A percentile compares a stretch with the other conserved stretches of the same genome.
Evolutionary conservation across 768 basidiomycete genomes (phyloP).

Genomic region (Kwoniella dejecticola): DNA sequence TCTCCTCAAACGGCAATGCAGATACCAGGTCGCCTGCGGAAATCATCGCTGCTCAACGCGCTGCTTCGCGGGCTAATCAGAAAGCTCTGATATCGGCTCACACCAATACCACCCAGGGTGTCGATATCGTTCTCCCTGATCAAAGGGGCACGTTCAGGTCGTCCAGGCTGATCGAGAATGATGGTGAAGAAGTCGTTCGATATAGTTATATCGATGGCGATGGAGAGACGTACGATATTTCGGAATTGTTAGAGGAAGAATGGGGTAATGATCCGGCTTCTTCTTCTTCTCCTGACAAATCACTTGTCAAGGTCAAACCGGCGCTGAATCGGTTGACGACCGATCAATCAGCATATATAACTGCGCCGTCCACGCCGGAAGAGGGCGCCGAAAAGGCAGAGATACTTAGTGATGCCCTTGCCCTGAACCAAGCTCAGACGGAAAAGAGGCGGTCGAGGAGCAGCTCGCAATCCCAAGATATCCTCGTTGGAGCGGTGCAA

Average conservation of each 20-base stretch:
- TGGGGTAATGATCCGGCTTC: constrained; percentile 57
- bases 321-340: constrained; percentile 30
- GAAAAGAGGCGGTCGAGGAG: background rate
- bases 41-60: constrained; percentile 90
- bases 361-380: constrained; percentile 52
- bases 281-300: background rate
- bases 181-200: constrained; percentile 68
- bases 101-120: constrained; percentile 77
- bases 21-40: constrained; percentile 67
- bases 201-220: constrained; percentile 92
- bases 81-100: constrained; percentile 82
- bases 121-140: constrained; percentile 84
- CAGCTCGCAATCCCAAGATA: constrained; percentile 34
- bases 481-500: constrained; percentile 52
- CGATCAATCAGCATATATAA: constrained; percentile 49
- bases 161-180: constrained; percentile 64
- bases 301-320: constrained; percentile 17
- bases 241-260: constrained; percentile 87
- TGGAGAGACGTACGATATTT: constrained; percentile 90
- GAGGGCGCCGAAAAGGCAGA: constrained; percentile 14
- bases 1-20: background rate
- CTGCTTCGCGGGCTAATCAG: constrained; percentile 79
- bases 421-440: background rate
- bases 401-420: background rate
- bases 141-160: constrained; percentile 79